Base-by-base conservation (phyloP, 805 yeast species). In the Yamadazyma olivae region DNA sequence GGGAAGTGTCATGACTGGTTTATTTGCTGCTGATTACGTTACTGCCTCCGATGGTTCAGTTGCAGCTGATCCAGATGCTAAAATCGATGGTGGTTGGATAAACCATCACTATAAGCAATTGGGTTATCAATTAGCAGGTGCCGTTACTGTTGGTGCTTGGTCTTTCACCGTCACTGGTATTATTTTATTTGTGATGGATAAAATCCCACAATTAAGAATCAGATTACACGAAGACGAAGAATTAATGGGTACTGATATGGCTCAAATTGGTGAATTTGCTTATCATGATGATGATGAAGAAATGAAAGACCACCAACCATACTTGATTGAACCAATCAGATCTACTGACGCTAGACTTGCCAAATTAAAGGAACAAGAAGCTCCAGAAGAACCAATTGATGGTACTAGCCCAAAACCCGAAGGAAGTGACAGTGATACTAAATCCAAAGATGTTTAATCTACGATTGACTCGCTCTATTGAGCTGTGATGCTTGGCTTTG, bases 241-340 rank as follows among this genome's bases (percentile, higher is more conserved):
- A 66, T 77, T 81, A 46, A 56, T 81, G 48, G 97, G 98, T 43
- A 82, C 93, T 20, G 99, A 91, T 64, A 74, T 81, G 44, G 80
- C 88, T 15, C 89, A 90, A 70, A 87, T 89, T 54, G 96, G 96
- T 50, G 98, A 90, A 63, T 80, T 77, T 58, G 85, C 95, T 41
- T 85, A 74, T 57, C 66, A 67, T 46, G 87, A 81, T 46, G 81
- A 79, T 29, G 75, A 72, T 38, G 73, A 52, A 12, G 64, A 58
- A 16, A 53, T 50, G n/a, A 34, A 26, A 21, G 49, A 41, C 17
- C 43, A 42, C 17, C 46, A 49, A 16, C 64, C 73, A 7, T 84
- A 73, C 63, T 79, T 83, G 39, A 80, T 89, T 48, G 89, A 84
- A 67, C 93, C 95, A 45, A 71, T 82, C 41, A 79, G 91, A 69